A percentile compares a stretch with the other conserved stretches of the same genome.
Evolutionary conservation across 202 grass and related monocot genomes (phyloP).

Genomic region (Brachypodium distachyon): DNA sequence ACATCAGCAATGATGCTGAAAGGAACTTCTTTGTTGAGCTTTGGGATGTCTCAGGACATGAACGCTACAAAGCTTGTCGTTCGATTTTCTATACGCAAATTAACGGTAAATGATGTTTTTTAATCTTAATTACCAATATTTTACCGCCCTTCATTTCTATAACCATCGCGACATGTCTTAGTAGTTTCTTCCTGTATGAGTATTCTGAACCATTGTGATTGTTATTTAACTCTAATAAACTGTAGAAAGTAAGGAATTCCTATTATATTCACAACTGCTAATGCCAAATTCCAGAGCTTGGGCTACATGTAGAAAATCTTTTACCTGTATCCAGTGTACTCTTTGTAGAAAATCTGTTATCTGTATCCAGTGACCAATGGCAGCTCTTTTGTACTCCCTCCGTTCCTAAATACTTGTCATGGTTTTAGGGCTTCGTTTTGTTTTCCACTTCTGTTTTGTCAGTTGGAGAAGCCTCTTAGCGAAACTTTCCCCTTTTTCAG

Average conservation of each 20-base stretch:
- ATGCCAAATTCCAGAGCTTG: not conserved
- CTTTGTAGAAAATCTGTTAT: not conserved
- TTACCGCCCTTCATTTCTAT: not conserved
- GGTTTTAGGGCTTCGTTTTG: not conserved
- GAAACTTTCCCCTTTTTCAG: not conserved
- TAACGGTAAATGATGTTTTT: slow-evolving; percentile 40
- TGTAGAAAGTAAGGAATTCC: not conserved
- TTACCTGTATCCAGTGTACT: too few relatives aligned
- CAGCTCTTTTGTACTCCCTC: slow-evolving; percentile 17
- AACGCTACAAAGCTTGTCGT: slow-evolving; percentile 78
- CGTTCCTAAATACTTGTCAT: too few relatives aligned
- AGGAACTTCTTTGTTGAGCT: slow-evolving; percentile 93
- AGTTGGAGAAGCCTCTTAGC: not conserved
- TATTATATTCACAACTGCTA: slow-evolving; percentile 1
- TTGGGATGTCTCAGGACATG: slow-evolving; percentile 94
- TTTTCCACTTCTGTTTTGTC: not conserved
- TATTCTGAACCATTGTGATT: not conserved
- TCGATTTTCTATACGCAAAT: slow-evolving; percentile 90
- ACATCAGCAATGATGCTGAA: slow-evolving; percentile 50
- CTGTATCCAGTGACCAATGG: not conserved
- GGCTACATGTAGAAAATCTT: too few relatives aligned
- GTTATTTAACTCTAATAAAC: not conserved
- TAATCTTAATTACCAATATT: not conserved
- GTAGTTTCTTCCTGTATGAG: not conserved
- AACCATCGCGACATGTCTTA: not conserved